These are phyloP conservation scores for Scutellaria galericulata DNA, from an alignment of 257 asterid genomes.

Conservation along the genomic window DNA sequence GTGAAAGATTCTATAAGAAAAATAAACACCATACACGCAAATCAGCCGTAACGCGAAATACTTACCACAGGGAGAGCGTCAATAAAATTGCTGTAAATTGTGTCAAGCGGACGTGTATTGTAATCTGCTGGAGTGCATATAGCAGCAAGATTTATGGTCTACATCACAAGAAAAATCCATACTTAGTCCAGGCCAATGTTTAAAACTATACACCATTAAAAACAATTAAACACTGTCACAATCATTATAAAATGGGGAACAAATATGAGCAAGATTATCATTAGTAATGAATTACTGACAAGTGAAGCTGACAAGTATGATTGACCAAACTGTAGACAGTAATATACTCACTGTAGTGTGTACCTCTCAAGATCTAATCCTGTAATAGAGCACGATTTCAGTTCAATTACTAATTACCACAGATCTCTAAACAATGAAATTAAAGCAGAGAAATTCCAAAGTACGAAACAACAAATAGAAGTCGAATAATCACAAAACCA, in stretches of 20 bases:
- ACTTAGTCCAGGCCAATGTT: slow-evolving; percentile 38
- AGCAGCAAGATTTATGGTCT: slow-evolving; percentile 91
- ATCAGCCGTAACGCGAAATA: slow-evolving; percentile 18
- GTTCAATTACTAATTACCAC: slow-evolving; percentile 20
- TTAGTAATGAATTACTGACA: neutral
- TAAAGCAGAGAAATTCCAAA: neutral
- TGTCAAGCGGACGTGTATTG: slow-evolving; percentile 93
- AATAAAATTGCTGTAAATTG: slow-evolving; percentile 88
- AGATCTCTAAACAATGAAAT: slow-evolving; percentile 9
- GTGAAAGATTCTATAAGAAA: slow-evolving; percentile 7
- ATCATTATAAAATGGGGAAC: slow-evolving; percentile 11
- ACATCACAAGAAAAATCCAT: slow-evolving; percentile 36
- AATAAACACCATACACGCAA: slow-evolving; percentile 13
- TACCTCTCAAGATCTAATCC: slow-evolving; percentile 34
- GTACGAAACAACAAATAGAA: slow-evolving; percentile 6
- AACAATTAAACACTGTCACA: slow-evolving; percentile 11
- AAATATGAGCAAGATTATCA: neutral
- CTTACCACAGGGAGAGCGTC: slow-evolving; percentile 94
- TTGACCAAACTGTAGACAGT: neutral
- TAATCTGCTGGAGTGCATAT: slow-evolving; percentile 96
- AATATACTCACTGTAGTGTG: neutral
- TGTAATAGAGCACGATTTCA: slow-evolving; percentile 10
- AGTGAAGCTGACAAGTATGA: neutral
- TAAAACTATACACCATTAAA: neutral
- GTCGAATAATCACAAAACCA: slow-evolving; percentile 15